Evolutionary conservation across 805 yeast species (phyloP).

Genomic region (Cyberlindnera subsufficiens): DNA sequence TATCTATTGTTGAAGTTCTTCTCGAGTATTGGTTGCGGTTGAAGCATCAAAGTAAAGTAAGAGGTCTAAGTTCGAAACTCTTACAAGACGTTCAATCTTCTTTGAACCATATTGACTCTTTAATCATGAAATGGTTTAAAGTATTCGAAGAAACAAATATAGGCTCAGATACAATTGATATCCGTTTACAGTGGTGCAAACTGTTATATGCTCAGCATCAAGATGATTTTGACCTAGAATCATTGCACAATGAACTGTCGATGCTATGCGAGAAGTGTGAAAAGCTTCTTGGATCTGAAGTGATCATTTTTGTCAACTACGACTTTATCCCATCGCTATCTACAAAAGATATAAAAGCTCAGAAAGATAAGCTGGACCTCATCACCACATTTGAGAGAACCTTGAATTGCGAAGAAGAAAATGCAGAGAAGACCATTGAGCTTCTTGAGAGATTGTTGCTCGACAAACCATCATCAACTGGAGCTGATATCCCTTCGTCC

Average conservation of each 20-base stretch:
- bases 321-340: constrained; percentile 53
- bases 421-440: constrained; percentile 24
- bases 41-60: constrained; percentile 18
- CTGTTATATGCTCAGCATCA: constrained; percentile 38
- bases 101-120: constrained; percentile 33
- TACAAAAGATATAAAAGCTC: constrained; percentile 43
- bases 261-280: constrained; percentile 18
- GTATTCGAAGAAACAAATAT: constrained; percentile 10
- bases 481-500: constrained; percentile 34
- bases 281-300: constrained; percentile 4
- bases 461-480: constrained; percentile 13
- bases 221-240: constrained; percentile 29
- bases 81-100: constrained; percentile 27
- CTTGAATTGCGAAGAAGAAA: constrained; percentile 13
- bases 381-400: constrained; percentile 53
- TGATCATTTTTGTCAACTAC: constrained; percentile 51
- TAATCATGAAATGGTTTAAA: constrained; percentile 44
- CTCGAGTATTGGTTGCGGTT: constrained; percentile 35
- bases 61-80: constrained; percentile 20
- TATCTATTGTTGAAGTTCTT: constrained; percentile 40
- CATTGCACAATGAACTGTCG: constrained; percentile 23
- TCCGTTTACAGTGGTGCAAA: constrained; percentile 44
- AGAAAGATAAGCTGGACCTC: constrained; percentile 66
- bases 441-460: constrained; percentile 42
- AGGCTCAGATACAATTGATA: constrained; percentile 5